These are phyloP conservation scores for Blastobotrys robertii DNA, from an alignment of 805 yeast species.

Conservation along the genomic window DNA sequence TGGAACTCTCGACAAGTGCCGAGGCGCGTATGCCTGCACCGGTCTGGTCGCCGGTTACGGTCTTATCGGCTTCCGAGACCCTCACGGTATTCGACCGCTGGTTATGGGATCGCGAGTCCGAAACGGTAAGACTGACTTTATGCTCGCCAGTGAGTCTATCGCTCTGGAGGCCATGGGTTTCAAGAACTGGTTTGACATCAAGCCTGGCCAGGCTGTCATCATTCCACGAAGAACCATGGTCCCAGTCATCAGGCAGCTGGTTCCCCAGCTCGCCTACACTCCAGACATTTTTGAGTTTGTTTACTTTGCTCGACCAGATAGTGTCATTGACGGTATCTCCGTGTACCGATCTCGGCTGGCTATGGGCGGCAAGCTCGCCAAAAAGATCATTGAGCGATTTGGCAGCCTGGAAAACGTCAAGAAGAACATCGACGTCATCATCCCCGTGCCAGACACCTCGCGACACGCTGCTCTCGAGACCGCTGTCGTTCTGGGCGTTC, in stretches of 20 bases:
- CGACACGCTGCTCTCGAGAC: constrained; percentile 90
- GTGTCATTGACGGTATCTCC: constrained; percentile 92
- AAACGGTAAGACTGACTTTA: constrained; percentile 72
- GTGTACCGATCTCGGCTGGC: constrained; percentile 86
- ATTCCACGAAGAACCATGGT: constrained; percentile 64
- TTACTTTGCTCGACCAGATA: constrained; percentile 95
- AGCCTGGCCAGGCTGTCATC: constrained; percentile 95
- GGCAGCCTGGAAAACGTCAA: constrained; percentile 37
- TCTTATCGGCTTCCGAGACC: constrained; percentile 91
- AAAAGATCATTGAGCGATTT: constrained; percentile 43
- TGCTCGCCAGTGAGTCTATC: constrained; percentile 93
- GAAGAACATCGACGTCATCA: constrained; percentile 77
- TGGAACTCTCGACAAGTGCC: constrained; percentile 69
- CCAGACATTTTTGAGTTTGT: constrained; percentile 98
- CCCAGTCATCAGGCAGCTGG: constrained; percentile 84
- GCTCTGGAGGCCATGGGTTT: constrained; percentile 90
- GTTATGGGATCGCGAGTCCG: constrained; percentile 73
- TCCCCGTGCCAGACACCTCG: constrained; percentile 98
- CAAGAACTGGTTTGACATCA: constrained; percentile 64
- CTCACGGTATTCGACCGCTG: constrained; percentile 91
- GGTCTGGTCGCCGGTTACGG: constrained; percentile 97
- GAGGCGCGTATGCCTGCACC: constrained; percentile 97
- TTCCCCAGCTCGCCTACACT: constrained; percentile 64
- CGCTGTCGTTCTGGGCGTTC: constrained; percentile 68
- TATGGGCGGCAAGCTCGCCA: constrained; percentile 88